These are phyloP conservation scores for Hypericum androsaemum DNA, from an alignment of 345 rosid genomes.

Conservation along the genomic window DNA sequence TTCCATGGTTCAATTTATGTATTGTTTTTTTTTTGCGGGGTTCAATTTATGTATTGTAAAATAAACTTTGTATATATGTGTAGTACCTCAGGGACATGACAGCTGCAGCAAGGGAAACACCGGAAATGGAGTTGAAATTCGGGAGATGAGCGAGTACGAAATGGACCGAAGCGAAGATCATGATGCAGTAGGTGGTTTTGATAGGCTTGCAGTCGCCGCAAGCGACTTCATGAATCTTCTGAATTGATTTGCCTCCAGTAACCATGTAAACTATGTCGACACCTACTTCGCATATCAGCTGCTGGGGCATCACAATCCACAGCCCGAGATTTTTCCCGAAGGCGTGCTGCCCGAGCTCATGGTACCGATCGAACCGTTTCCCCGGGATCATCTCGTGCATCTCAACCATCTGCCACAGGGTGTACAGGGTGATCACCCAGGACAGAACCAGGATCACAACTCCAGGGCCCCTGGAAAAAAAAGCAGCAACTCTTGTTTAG, in stretches of 20 bases:
- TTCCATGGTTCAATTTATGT: too few relatives aligned
- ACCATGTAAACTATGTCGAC: conserved; percentile 28
- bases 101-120: conserved; percentile 26
- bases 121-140: conserved; percentile 28
- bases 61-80: too few relatives aligned
- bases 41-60: too few relatives aligned
- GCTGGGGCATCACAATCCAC: conserved; percentile 24
- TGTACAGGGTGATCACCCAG: conserved; percentile 23
- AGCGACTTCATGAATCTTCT: conserved; percentile 21
- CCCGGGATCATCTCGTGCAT: conserved; percentile 31
- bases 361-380: conserved; percentile 23
- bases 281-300: conserved; percentile 21
- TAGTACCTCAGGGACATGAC: conserved; percentile 25
- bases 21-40: too few relatives aligned
- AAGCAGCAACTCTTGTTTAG: not conserved
- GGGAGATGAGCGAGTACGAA: conserved; percentile 28
- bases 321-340: conserved; percentile 26
- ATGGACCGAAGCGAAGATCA: conserved; percentile 25
- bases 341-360: conserved; percentile 23
- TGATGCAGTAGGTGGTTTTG: conserved; percentile 20
- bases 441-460: conserved; percentile 18
- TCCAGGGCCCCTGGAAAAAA: conserved; percentile 21
- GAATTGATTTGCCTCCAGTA: conserved; percentile 23
- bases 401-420: conserved; percentile 30
- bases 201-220: conserved; percentile 12